Percentiles rank a stretch among this genome's conserved stretches.
Conservation (phyloP, 257 asterid species). For the Scutellaria galericulata region DNA sequence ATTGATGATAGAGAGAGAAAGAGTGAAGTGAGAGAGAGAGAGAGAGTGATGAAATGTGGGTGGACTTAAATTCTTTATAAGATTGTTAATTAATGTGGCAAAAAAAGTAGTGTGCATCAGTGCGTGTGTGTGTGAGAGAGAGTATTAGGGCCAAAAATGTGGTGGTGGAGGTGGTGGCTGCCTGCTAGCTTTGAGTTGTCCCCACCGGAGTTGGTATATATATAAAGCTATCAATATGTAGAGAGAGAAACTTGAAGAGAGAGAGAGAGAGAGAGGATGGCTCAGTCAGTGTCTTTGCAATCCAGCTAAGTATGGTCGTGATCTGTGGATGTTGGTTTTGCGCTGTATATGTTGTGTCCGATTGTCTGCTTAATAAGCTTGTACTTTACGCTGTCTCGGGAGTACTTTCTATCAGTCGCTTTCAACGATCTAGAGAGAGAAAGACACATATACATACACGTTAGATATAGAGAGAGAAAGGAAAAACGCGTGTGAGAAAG, state of each 20-base stretch:
- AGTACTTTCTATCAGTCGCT: slow-evolving; percentile 24
- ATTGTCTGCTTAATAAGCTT: slow-evolving; percentile 6
- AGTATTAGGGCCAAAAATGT: slow-evolving; percentile 31
- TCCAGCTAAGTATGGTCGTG: slow-evolving; percentile 28
- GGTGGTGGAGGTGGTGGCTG: slow-evolving; percentile 23
- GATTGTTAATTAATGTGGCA: slow-evolving; percentile 21
- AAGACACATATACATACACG: background rate
- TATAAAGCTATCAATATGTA: slow-evolving; percentile 1
- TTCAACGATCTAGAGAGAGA: slow-evolving; percentile 2
- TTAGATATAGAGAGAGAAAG: slow-evolving; percentile 13
- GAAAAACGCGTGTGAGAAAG: slow-evolving; percentile 24
- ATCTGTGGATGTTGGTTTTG: slow-evolving; percentile 18
- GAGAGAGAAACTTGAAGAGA: slow-evolving; percentile 26
- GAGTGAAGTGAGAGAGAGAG: background rate
- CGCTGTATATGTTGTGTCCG: background rate
- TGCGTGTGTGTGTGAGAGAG: slow-evolving; percentile 12
- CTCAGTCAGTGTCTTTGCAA: slow-evolving; percentile 2
- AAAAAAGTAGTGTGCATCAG: background rate
- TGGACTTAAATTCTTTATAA: slow-evolving; percentile 28
- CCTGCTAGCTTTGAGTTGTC: slow-evolving; percentile 23
- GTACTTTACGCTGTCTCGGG: slow-evolving; percentile 23
- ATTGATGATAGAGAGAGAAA: slow-evolving; percentile 36
- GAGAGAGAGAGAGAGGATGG: background rate
- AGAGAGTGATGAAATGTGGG: slow-evolving; percentile 30
- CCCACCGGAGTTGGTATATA: slow-evolving; percentile 39